Percentiles rank a stretch among this genome's conserved stretches.
Conservation (phyloP, 2,329 filamentous ascomycete species). For the Fusarium austroafricanum region DNA sequence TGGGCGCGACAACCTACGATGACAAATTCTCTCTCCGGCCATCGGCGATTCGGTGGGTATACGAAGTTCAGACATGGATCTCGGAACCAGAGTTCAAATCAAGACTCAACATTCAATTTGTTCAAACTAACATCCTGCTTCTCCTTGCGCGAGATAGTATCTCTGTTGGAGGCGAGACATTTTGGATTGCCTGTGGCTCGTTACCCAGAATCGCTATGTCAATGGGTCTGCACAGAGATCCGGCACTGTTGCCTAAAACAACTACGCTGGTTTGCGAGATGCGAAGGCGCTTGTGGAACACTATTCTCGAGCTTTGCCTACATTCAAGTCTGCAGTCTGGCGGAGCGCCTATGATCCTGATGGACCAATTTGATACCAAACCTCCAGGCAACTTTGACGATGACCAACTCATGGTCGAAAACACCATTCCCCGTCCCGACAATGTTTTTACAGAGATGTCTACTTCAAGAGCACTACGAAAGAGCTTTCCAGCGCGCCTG, state of each 20-base stretch:
- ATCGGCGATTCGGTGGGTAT: slow-evolving; percentile 66
- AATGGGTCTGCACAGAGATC: slow-evolving; percentile 65
- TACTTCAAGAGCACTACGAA: slow-evolving; percentile 55
- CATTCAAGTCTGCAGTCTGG: slow-evolving; percentile 60
- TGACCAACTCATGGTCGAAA: slow-evolving; percentile 54
- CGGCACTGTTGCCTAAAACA: slow-evolving; percentile 52
- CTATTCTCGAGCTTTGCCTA: slow-evolving; percentile 60
- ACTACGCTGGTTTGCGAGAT: slow-evolving; percentile 57
- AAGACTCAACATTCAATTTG: slow-evolving; percentile 59
- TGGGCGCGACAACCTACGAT: slow-evolving; percentile 65
- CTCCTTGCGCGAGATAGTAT: slow-evolving; percentile 56
- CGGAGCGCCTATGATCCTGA: slow-evolving; percentile 57
- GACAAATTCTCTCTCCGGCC: slow-evolving; percentile 61
- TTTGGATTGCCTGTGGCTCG: slow-evolving; percentile 60
- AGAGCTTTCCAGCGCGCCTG: slow-evolving; percentile 58
- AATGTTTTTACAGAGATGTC: slow-evolving; percentile 55
- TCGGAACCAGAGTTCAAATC: slow-evolving; percentile 65
- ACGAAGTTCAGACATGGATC: slow-evolving; percentile 67
- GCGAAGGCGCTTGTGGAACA: slow-evolving; percentile 64
- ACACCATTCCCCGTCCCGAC: slow-evolving; percentile 49
- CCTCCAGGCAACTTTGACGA: slow-evolving; percentile 64
- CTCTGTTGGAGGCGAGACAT: slow-evolving; percentile 57
- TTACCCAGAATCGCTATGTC: slow-evolving; percentile 60
- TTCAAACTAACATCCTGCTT: slow-evolving; percentile 62
- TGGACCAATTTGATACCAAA: slow-evolving; percentile 61